Evolutionary conservation across 176 grass and related monocot genomes (phyloP), one percentile per base, ranked within the genome.

Genomic region (Bonia amplexicaulis): DNA sequence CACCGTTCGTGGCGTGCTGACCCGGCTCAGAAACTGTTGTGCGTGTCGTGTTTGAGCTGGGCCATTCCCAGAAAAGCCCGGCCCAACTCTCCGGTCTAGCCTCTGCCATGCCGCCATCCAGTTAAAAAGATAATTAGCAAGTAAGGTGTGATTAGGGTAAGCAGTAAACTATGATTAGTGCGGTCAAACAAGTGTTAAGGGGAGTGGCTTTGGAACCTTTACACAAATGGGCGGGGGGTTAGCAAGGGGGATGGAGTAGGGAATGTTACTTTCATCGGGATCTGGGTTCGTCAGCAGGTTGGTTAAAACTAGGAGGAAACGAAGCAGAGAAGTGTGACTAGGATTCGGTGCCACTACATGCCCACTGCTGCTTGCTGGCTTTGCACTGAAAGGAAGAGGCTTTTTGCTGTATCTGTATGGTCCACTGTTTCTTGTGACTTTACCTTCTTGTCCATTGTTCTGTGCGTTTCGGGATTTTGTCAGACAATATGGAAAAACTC

Each of bases 201-300:
- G 42, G 45, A 87, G 78, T 90, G 86, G 81, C 35, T 39, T 58
- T 40, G 84, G 72, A 92, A 82, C 67, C 80, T 82, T 81, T 25
- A 87, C 92, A 94, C 92, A 94, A 84, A 94, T 88, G 86, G 71
- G 57, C 55, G 61, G 80, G 55, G 9, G 69, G 46, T n/a, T 8
- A 25, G 35, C 35, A 78, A 60, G 20, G 71, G 39, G 53, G 20
- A 8, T 1, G 29, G 77, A 57, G 80, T 61, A 75, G 89, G 90
- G 92, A 94, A 94, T 94, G 93, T 92, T 92, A 83, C 71, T 79
- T 42, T 52, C 82, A 86, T 92, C 74, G 90, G 87, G 92, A 92
- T 92, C 92, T 90, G 93, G 83, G 72, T 40, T 74, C 33, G 2
- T 75, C 54, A 85, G 76, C 71, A 74, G 26, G 76, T 51, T 67